Base-by-base conservation (phyloP, 1,284 basidiomycete genomes). In the Leccinum pachyderme region DNA sequence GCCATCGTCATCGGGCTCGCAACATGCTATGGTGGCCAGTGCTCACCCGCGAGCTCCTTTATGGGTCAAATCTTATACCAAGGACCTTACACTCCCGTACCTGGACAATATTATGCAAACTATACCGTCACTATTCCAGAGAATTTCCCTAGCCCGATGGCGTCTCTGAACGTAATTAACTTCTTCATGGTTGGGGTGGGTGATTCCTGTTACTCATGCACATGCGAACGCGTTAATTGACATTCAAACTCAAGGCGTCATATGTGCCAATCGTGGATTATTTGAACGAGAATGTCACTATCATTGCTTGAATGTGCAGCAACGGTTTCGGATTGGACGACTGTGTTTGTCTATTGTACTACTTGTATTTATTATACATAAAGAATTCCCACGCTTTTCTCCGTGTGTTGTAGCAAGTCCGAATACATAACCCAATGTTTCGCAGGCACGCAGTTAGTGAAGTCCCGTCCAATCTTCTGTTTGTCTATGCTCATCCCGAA, bases 121-220 rank as follows among this genome's bases (percentile, higher is more conserved):
- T 67, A 61, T 37, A 62, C 64, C 2, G 58, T 70, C 11, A 52
- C 45, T 11, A 45, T 69, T 12, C 66, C 68, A 7, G 1, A 28
- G 33, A 4, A 7, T 5, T 59, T 69, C 37, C 12, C 57, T 3
- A 0, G 49, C 7, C 58, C 58, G 13, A 4, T 0, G 0, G 64
- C 63, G 15, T 62, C 65, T 6, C 41, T 67, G 59, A 67, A 65
- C 15, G 56, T 57, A 4, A 57, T 69, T 51, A 62, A 65, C 29
- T 27, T 70, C 0, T 67, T 63, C 52, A 51, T 67, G 66, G 64
- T 69, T 7, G 68, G 68, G 52, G 66, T 67, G 51, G 56, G 68
- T 63, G 9, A 22, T 44, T 9, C n/a, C 24, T 22, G 41, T 5
- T 7, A 1, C 11, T 24, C 15, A 25, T 13, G 35, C 18, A 15